A percentile compares a stretch with the other conserved stretches of the same genome.
Evolutionary conservation across 78 protist species (phyloP).

Genomic region (Dictyostelium citrinum): DNA sequence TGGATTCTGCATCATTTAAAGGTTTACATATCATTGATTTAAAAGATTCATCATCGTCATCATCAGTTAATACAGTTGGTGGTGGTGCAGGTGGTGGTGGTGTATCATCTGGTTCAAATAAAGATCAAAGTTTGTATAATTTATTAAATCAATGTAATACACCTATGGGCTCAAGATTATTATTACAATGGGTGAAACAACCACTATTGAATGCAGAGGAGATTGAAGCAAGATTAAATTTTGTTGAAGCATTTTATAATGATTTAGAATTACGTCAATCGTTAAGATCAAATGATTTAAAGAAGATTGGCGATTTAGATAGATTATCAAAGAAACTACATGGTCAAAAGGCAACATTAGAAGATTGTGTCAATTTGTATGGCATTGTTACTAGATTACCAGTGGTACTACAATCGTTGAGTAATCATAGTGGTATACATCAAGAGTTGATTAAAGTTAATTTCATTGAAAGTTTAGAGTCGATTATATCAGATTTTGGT

Average conservation of each 20-base stretch:
- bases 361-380: slow-evolving; percentile 78
- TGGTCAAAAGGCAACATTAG: slow-evolving; percentile 60
- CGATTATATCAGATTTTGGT: background rate
- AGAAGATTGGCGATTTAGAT: slow-evolving; percentile 76
- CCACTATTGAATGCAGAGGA: slow-evolving; percentile 78
- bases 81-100: background rate
- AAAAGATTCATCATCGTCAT: background rate
- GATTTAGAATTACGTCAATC: slow-evolving; percentile 26
- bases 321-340: slow-evolving; percentile 27
- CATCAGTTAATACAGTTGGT: background rate
- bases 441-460: slow-evolving; percentile 1
- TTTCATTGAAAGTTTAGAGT: slow-evolving; percentile 17
- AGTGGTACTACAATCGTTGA: background rate
- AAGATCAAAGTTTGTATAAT: slow-evolving; percentile 59
- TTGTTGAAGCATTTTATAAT: slow-evolving; percentile 76
- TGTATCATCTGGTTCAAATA: background rate
- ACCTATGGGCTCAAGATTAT: slow-evolving; percentile 90
- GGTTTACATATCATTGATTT: slow-evolving; percentile 83
- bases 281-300: slow-evolving; percentile 47
- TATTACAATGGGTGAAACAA: slow-evolving; percentile 94
- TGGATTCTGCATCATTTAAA: slow-evolving; percentile 90
- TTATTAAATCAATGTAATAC: slow-evolving; percentile 92
- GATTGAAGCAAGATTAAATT: slow-evolving; percentile 78
- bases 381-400: slow-evolving; percentile 28
- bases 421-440: background rate